phyloP scores from a whole-genome alignment of 176 grass and related monocot genomes.

The Juncus inflexus region DNA sequence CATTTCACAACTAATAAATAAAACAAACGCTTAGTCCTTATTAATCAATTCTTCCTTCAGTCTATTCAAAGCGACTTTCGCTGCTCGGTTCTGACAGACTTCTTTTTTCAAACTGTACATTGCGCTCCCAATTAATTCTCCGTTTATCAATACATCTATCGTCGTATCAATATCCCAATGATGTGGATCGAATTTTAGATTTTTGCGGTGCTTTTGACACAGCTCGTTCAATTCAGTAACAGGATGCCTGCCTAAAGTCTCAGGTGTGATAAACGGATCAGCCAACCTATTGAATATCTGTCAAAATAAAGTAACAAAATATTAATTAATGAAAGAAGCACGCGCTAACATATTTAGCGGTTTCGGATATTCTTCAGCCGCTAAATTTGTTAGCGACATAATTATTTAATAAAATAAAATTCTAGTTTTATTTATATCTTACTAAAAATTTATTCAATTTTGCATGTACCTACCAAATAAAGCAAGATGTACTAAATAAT shows the following conservation, averaged over 20 bases:
- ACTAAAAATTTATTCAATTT: too few species aligned
- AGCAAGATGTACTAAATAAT: too few species aligned
- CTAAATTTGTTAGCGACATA: too few species aligned
- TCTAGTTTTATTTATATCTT: too few species aligned
- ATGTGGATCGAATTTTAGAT: constrained; percentile 37
- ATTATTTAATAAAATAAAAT: too few species aligned
- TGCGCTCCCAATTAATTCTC: constrained; percentile 37
- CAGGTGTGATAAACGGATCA: constrained; percentile 40
- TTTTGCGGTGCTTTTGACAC: constrained; percentile 39
- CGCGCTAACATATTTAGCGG: not conserved
- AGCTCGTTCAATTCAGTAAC: constrained; percentile 58
- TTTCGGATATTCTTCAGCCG: too few species aligned
- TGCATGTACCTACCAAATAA: too few species aligned
- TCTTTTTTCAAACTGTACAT: constrained; percentile 57
- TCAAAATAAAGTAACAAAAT: not conserved
- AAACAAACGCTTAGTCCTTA: too few species aligned
- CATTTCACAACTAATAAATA: too few species aligned
- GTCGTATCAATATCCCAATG: constrained; percentile 39
- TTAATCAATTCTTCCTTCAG: too few species aligned
- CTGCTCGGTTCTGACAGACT: constrained; percentile 53
- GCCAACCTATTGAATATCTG: constrained; percentile 58
- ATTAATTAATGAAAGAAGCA: constrained; percentile 1
- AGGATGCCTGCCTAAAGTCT: constrained; percentile 62
- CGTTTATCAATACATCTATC: constrained; percentile 49
- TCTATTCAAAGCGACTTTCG: constrained; percentile 36